Base-by-base conservation (phyloP, 331 rosid species). In the Stylosanthes scabra region DNA sequence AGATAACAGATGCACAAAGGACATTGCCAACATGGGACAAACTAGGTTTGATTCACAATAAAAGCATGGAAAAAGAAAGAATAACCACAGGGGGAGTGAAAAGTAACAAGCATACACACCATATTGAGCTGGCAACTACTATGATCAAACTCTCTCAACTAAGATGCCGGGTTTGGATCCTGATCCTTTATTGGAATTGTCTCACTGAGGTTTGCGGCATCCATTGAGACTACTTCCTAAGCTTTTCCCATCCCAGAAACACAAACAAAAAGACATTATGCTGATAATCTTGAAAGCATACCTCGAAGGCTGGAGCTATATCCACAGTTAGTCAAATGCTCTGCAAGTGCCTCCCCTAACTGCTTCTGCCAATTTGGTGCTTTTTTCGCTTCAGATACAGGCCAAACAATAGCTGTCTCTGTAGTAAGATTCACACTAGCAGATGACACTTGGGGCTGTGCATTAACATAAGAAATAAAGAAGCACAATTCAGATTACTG, bases 391-490 rank as follows among this genome's bases (percentile, higher is more conserved):
- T 87, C 96, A 49, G 89, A 86, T 59, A 86, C 91, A 16, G 97
- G 97, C 93, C 99, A 94, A 70, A 94, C 88, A 28, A 90, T 77
- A 66, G 96, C 99, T 52, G 91, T 87, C 86, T 94, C 96, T n/a
- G 96, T 88, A 20, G 96, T 87, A 74, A 94, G 90, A 76, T 90
- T 94, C 76, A 94, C 97, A 81, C 80, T 91, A 15, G 93, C 97
- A 44, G 97, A 88, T 14, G 96, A 88, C 40, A 94, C 99, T 82
- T 84, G 89, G 44, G 97, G 88, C 99, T 94, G 90, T 34, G 71
- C 81, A 80, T 83, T 73, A 49, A 73, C 11, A 68, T 40, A 42
- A 47, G 59, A 63, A 68, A 82, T 52, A 63, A 57, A 28, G 64
- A 62, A 16, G 1, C 41, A 11, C 14, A 47, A 47, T 62, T 85